Evolutionary conservation across 169 alveolate genomes (phyloP).

Genomic region (Cryptosporidium sp.): DNA sequence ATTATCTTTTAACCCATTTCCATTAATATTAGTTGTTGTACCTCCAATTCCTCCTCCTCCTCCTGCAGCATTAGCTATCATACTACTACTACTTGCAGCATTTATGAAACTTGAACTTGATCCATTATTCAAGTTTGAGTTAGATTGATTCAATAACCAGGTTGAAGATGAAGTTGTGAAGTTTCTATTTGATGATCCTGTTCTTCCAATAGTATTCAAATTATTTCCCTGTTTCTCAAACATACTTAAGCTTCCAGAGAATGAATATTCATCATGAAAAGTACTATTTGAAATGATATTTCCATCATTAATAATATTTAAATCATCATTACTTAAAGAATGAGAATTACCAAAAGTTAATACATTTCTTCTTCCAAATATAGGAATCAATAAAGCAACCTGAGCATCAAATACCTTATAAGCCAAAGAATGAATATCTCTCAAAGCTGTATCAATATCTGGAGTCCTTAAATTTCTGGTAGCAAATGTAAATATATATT

Average conservation of each 20-base stretch:
- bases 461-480: constrained; percentile 54
- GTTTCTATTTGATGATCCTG: background rate
- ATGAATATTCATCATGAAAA: background rate
- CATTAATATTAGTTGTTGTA: too few relatives aligned
- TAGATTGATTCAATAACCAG: background rate
- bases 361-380: constrained; percentile 76
- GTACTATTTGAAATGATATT: background rate
- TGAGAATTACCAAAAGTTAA: constrained; percentile 6
- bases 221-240: background rate
- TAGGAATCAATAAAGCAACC: constrained; percentile 77
- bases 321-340: background rate
- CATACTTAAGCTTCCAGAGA: background rate
- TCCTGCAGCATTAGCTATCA: background rate
- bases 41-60: background rate
- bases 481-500: constrained; percentile 53
- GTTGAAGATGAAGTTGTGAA: background rate
- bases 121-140: background rate
- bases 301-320: background rate
- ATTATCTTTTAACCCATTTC: background rate
- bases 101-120: background rate
- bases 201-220: background rate
- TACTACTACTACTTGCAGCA: background rate
- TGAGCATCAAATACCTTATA: constrained; percentile 79
- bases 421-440: constrained; percentile 77
- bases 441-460: constrained; percentile 53